phyloP scores from a whole-genome alignment of 257 asterid genomes.

The Nemophila menziesii region DNA sequence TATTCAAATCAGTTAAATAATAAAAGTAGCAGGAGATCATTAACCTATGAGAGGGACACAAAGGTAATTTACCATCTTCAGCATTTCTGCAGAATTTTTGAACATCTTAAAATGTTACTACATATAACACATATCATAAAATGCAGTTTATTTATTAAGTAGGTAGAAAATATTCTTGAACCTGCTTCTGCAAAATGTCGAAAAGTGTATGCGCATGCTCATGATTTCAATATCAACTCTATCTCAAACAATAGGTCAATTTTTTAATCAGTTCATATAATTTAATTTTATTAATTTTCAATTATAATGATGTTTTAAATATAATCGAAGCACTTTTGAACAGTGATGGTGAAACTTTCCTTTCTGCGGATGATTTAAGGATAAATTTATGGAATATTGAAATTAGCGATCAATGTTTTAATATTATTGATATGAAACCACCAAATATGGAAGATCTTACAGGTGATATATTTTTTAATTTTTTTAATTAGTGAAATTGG shows the following conservation, averaged over 20 bases:
- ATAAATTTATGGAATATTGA: slow-evolving; percentile 81
- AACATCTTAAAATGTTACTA: not conserved
- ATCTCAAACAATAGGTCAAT: slow-evolving; percentile 58
- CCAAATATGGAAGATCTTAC: slow-evolving; percentile 63
- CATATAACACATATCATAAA: slow-evolving; percentile 6
- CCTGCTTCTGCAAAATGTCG: slow-evolving; percentile 43
- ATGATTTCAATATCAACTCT: slow-evolving; percentile 62
- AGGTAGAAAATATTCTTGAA: slow-evolving; percentile 38
- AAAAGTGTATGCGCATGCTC: slow-evolving; percentile 61
- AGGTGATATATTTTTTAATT: slow-evolving; percentile 25
- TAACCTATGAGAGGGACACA: slow-evolving; percentile 22
- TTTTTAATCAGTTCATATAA: not conserved
- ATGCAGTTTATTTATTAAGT: slow-evolving; percentile 15
- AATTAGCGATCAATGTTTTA: slow-evolving; percentile 58
- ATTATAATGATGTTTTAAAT: slow-evolving; percentile 8
- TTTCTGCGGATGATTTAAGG: slow-evolving; percentile 75
- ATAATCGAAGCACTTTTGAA: slow-evolving; percentile 17
- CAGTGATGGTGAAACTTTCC: slow-evolving; percentile 83
- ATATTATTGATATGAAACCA: slow-evolving; percentile 70
- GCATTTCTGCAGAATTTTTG: not conserved
- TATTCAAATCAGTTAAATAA: slow-evolving; percentile 42
- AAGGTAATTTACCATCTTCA: slow-evolving; percentile 27
- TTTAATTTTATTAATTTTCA: not conserved
- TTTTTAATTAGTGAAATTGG: too few species aligned
- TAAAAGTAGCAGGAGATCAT: slow-evolving; percentile 13